Percentiles rank a stretch among this genome's conserved stretches.
These are phyloP conservation scores for Aquilaria malaccensis DNA, from an alignment of 345 rosid species.

Conservation along the genomic window DNA sequence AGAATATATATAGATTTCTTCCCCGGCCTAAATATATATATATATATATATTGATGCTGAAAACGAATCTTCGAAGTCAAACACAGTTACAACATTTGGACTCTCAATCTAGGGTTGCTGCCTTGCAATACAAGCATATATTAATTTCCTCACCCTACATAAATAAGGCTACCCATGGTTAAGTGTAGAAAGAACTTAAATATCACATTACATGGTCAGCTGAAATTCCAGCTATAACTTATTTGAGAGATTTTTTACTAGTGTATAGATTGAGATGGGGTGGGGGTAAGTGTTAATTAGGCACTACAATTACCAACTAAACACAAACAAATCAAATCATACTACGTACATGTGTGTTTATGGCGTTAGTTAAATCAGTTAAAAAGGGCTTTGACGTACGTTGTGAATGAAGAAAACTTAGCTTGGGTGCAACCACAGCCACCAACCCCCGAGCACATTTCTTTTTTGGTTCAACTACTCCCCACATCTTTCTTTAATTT, in stretches of 20 bases:
- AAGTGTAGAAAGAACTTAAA: background rate
- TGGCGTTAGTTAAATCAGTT: slow-evolving; percentile 6
- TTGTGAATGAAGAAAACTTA: background rate
- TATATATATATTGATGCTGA: too few species aligned
- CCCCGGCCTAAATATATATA: too few species aligned
- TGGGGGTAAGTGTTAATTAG: too few species aligned
- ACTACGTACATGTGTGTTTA: background rate
- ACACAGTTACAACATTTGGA: too few species aligned
- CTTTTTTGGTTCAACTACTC: background rate
- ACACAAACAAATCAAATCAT: background rate
- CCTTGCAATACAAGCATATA: too few species aligned
- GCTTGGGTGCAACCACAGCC: slow-evolving; percentile 9
- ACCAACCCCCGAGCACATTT: background rate
- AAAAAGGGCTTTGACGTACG: too few species aligned
- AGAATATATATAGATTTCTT: too few species aligned
- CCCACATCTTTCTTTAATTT: background rate
- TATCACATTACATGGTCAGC: background rate
- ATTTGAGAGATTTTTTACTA: background rate
- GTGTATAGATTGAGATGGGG: background rate
- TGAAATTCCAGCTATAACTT: background rate
- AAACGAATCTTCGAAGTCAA: too few species aligned
- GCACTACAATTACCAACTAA: too few species aligned
- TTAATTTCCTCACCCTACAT: too few species aligned
- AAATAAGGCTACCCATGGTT: too few species aligned
- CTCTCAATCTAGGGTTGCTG: too few species aligned